These are phyloP conservation scores for Ceratobasidium sp. DNA, from an alignment of 1,284 basidiomycete genomes.

Conservation along the genomic window DNA sequence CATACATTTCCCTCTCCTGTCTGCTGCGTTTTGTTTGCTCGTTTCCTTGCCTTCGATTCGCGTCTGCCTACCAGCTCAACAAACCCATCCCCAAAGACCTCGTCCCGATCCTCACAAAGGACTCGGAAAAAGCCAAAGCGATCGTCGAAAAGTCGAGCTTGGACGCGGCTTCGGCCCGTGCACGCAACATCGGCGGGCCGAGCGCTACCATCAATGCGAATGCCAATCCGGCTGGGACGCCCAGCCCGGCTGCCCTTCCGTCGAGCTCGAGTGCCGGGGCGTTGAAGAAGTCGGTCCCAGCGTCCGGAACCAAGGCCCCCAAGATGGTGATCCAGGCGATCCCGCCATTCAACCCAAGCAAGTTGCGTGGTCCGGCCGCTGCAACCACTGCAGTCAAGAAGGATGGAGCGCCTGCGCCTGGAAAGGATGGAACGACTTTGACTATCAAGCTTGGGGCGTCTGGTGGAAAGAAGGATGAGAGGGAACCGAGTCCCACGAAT, in stretches of 20 bases:
- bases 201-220: slow-evolving; percentile 47
- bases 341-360: slow-evolving; percentile 86
- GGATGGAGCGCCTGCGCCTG: slow-evolving; percentile 50
- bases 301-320: slow-evolving; percentile 50
- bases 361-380: slow-evolving; percentile 55
- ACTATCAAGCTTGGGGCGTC: slow-evolving; percentile 70
- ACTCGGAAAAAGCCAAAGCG: slow-evolving; percentile 84
- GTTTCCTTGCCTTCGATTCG: neutral
- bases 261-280: slow-evolving; percentile 44
- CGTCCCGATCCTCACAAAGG: slow-evolving; percentile 90
- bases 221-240: slow-evolving; percentile 48
- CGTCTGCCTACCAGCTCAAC: slow-evolving; percentile 69
- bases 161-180: slow-evolving; percentile 72
- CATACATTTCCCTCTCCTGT: slow-evolving; percentile 43
- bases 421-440: slow-evolving; percentile 55
- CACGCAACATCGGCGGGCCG: slow-evolving; percentile 69
- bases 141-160: slow-evolving; percentile 80
- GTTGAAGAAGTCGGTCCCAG: slow-evolving; percentile 48
- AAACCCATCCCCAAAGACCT: slow-evolving; percentile 95
- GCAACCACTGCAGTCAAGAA: slow-evolving; percentile 54
- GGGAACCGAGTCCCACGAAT: slow-evolving; percentile 39
- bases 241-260: slow-evolving; percentile 49
- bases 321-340: slow-evolving; percentile 86
- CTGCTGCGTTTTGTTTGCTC: slow-evolving; percentile 13
- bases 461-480: slow-evolving; percentile 11